These are phyloP conservation scores for Penicillium arizonense DNA, from an alignment of 495 filamentous ascomycete species.

Conservation along the genomic window DNA sequence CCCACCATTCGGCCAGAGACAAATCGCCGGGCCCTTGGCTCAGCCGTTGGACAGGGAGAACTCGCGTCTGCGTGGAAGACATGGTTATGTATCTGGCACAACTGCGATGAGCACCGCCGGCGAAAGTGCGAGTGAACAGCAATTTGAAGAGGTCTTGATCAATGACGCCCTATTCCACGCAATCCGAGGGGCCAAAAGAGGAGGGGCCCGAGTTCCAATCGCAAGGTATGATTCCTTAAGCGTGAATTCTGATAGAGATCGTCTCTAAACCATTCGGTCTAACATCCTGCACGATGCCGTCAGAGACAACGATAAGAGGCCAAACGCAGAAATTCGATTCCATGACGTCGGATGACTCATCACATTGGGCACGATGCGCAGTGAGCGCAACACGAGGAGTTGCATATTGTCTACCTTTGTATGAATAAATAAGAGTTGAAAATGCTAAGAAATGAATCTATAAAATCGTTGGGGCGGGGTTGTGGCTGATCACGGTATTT, in stretches of 20 bases:
- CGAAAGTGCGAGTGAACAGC: conserved; percentile 31
- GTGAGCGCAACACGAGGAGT: background rate
- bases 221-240: background rate
- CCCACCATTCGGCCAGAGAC: conserved; percentile 48
- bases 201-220: conserved; percentile 13
- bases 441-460: too few species aligned
- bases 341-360: conserved; percentile 36
- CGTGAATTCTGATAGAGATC: background rate
- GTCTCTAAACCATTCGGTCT: conserved; percentile 8
- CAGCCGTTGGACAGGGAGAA: conserved; percentile 43
- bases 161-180: conserved; percentile 25
- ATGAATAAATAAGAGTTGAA: background rate
- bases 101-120: conserved; percentile 36
- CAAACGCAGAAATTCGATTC: conserved; percentile 10
- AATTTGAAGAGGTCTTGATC: conserved; percentile 13
- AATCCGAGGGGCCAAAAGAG: conserved; percentile 15
- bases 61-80: conserved; percentile 31
- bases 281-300: conserved; percentile 14
- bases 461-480: too few species aligned
- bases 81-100: conserved; percentile 26
- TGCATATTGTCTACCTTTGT: background rate
- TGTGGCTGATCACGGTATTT: too few species aligned
- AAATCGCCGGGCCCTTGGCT: conserved; percentile 37
- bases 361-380: conserved; percentile 1
- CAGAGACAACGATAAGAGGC: background rate